Base-by-base conservation (phyloP, 208 protist genomes). In the Phytomonas francai region DNA sequence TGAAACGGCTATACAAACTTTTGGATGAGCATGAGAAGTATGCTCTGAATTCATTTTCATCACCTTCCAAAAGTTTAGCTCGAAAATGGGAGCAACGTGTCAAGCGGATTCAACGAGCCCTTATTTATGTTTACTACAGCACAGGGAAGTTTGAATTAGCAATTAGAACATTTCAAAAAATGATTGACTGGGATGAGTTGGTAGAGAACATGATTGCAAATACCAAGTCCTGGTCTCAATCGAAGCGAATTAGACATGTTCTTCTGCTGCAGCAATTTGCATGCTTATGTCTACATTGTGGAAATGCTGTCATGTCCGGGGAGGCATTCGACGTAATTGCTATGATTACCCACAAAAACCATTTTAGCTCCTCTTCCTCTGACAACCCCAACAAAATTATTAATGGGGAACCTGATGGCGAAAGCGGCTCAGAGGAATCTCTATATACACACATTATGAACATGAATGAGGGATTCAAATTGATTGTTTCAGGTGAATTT, bases 1-100 rank as follows among this genome's bases (percentile, higher is more conserved):
- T 88, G 65, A 68, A 79, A 14, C 76, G 74, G 27, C 68, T 93
- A 34, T 84, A 87, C 42, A 64, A 56, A 19, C 73, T 95, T 11
- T 67, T 93, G 33, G 75, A 71, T 33, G 73, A 83, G 64, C 88
- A 84, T 68, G 74, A 85, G 39, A 11, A 68, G 19, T 63, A 67
- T 19, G 72, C 67, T 60, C 70, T 60, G 1, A 39, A 56, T 54
- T 80, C 65, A 54, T 54, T 54, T 54, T 54, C 42, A 45, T 31
- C 16, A 34, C 51, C 30, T 42, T 32, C 58, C 67, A 19, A n/a
- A 34, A 58, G 27, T 27, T 62, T 29, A 19, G 19, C 57, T 19
- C 7, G 57, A 36, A 29, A 39, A 56, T 39, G 57, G 63, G 19
- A 28, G 42, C 59, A 56, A 2, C 63, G 65, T 49, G 32, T 19